These are phyloP conservation scores for Micractinium conductrix DNA, from an alignment of 139 green algal species.

Conservation along the genomic window DNA sequence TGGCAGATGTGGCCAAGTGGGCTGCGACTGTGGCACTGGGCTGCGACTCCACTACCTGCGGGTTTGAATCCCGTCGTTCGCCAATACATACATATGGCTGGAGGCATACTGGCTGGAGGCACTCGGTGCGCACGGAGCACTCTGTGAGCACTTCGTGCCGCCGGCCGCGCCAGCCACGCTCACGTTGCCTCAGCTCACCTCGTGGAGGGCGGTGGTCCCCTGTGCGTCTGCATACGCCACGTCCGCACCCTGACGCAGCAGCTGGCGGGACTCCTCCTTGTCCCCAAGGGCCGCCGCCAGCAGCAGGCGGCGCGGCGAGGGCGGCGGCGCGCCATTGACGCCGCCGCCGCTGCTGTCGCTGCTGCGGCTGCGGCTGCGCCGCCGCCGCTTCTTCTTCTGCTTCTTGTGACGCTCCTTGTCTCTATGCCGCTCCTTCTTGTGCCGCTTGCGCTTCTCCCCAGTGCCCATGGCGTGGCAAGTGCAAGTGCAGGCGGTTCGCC, in stretches of 20 bases:
- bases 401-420: neutral
- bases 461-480: neutral
- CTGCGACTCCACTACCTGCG: no score
- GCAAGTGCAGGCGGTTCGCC: neutral
- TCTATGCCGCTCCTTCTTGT: neutral
- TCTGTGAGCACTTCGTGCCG: no score
- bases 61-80: no score
- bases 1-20: neutral
- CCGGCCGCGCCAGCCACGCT: no score
- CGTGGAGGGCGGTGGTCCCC: constrained; percentile 33
- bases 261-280: constrained; percentile 2
- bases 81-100: no score
- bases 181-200: no score
- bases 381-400: constrained; percentile 6
- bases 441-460: neutral
- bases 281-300: constrained; percentile 34
- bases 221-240: constrained; percentile 34
- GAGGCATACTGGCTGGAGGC: no score
- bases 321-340: neutral
- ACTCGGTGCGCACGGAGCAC: no score
- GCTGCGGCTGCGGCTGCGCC: neutral
- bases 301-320: constrained; percentile 24
- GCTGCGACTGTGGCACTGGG: no score
- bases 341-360: neutral
- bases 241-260: constrained; percentile 28